Percentiles rank a stretch among this genome's conserved stretches.
Evolutionary conservation across 2,329 filamentous ascomycete genomes (phyloP).

Genomic region (Penicillium sp.): DNA sequence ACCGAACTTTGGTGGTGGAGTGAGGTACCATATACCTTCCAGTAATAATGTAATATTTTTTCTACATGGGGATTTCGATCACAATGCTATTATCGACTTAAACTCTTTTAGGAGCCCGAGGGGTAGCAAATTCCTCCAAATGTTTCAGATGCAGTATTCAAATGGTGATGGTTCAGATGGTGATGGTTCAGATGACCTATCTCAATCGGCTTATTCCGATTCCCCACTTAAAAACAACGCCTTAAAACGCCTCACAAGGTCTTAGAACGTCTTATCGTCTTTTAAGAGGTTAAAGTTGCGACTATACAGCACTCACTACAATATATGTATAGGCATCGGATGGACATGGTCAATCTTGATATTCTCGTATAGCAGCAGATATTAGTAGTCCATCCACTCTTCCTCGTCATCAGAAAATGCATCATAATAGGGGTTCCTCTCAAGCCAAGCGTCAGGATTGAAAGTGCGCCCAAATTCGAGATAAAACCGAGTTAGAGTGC

Average conservation of each 20-base stretch:
- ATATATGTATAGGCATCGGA: not conserved
- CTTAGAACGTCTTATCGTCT: not conserved
- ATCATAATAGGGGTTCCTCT: not conserved
- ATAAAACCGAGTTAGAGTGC: not conserved
- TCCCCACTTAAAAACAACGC: not conserved
- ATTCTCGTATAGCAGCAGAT: not conserved
- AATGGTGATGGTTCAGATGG: no score
- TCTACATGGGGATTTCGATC: no score
- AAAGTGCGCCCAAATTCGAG: not conserved
- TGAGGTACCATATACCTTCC: constrained; percentile 9
- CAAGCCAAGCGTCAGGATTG: not conserved
- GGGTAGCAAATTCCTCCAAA: not conserved
- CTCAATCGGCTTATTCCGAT: not conserved
- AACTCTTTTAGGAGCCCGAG: constrained; percentile 5
- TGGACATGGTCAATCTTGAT: not conserved
- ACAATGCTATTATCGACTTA: not conserved
- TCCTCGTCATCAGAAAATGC: not conserved
- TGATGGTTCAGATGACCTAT: not conserved
- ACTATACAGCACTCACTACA: not conserved
- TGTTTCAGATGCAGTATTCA: not conserved
- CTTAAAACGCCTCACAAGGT: not conserved
- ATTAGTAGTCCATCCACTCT: not conserved
- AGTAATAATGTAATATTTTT: not conserved
- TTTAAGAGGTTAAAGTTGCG: not conserved
- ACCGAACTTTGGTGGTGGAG: constrained; percentile 10